Base-by-base conservation (phyloP, 1,284 basidiomycete species). In the Spongispora temasekensis region DNA sequence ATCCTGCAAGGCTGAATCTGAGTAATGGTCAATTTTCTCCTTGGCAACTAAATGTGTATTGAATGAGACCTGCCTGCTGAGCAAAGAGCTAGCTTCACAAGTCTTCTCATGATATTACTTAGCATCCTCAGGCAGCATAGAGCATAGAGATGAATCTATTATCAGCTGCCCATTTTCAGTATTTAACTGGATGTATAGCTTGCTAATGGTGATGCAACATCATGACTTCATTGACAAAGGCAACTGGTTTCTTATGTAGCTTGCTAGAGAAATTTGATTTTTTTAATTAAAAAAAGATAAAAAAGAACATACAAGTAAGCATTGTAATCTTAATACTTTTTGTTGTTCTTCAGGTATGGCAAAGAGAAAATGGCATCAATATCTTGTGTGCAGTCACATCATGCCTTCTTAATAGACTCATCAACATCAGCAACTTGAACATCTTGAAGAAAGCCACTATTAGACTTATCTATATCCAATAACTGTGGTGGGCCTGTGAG, bases 161-260 rank as follows among this genome's bases (percentile, higher is more conserved):
- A 46, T 55, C 53, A 5, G 53, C 53, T 53, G 53, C 53, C 53
- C 35, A 40, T 40, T 46, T 46, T 17, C n/a, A 30, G 32, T 55
- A 55, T 27, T 55, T 8, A 4, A 3, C 21, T 1, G 21, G 21
- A 32, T 55, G 54, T 2, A 8, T 46, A 4, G 30, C 42, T 55
- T 44, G 42, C 42, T 55, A 42, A 9, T 46, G 28, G 28, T 17
- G 5, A 21, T 9, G 8, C n/a, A 55, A 34, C 32, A 23, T 55
- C 10, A 8, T 44, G 3, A 23, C 42, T 27, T 56, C 23, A n/a
- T 56, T 56, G 2, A 46, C 13, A 13, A 56, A 5, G 12, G 40
- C 0, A 25, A 55, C 40, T 9, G 8, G n/a, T 25, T 31, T 44
- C 30, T 34, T 46, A 23, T 48, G 46, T 48, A 28, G 25, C 25